phyloP scores from a whole-genome alignment of 441 rosid genomes.

The Sinapis alba region DNA sequence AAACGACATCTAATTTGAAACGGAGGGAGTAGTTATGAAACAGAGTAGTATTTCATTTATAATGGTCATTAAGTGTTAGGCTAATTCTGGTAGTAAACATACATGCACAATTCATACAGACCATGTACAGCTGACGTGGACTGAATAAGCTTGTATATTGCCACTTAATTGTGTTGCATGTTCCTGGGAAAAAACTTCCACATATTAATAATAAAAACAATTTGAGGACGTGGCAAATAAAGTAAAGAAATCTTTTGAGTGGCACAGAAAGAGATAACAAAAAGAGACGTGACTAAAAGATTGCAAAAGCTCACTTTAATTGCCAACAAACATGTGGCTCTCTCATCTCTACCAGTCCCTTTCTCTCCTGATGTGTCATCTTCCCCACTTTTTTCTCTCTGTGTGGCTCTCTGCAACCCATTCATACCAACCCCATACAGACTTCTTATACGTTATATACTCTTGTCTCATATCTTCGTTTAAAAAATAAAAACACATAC shows the following conservation, averaged over 20 bases:
- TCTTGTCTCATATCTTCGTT: conserved; percentile 3
- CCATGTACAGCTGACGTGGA: neutral
- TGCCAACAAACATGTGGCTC: conserved; percentile 65
- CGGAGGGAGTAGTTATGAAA: neutral
- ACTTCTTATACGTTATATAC: conserved; percentile 20
- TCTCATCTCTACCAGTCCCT: conserved; percentile 32
- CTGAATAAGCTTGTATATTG: neutral
- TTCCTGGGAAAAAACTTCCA: neutral
- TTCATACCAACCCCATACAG: conserved; percentile 23
- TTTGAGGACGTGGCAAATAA: conserved; percentile 33
- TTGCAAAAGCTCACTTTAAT: conserved; percentile 47
- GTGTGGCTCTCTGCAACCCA: conserved; percentile 29
- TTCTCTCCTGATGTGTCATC: conserved; percentile 52
- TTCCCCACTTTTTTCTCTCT: conserved; percentile 20
- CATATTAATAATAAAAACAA: conserved; percentile 7
- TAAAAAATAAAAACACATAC: conserved; percentile 24
- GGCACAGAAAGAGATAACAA: conserved; percentile 36
- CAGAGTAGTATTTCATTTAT: neutral
- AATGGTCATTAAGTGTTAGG: neutral
- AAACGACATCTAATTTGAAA: too few species aligned
- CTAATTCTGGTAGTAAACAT: neutral
- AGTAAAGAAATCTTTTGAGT: conserved; percentile 12
- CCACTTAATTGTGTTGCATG: neutral
- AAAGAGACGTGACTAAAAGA: conserved; percentile 43
- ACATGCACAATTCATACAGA: neutral